Percentiles rank a stretch among this genome's conserved stretches.
Conservation (phyloP, 805 yeast species). For the Metschnikowia kofuensis region DNA sequence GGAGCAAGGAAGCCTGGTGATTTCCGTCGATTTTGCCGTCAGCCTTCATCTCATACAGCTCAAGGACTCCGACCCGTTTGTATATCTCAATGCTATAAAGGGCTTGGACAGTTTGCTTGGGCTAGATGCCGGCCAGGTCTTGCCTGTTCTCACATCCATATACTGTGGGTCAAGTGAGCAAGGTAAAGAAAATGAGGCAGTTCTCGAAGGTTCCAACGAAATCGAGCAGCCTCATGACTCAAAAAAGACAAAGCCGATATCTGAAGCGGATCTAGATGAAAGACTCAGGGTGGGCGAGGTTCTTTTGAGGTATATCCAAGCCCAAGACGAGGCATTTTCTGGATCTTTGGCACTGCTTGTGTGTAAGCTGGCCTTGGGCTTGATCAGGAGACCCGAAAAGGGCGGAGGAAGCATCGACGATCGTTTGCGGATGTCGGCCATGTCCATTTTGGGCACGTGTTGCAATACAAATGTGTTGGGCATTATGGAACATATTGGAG, state of each 20-base stretch:
- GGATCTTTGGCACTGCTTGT: constrained; percentile 45
- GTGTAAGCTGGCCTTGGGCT: constrained; percentile 39
- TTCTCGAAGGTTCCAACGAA: neutral
- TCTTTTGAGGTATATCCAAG: constrained; percentile 54
- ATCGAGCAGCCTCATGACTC: neutral
- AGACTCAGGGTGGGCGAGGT: constrained; percentile 84
- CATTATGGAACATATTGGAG: constrained; percentile 44
- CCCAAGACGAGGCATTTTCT: constrained; percentile 45
- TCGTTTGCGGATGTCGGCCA: constrained; percentile 76
- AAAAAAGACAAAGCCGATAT: neutral
- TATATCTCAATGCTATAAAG: constrained; percentile 80
- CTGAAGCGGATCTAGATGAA: constrained; percentile 52
- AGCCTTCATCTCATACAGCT: constrained; percentile 62
- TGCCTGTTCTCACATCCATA: constrained; percentile 36
- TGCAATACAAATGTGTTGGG: constrained; percentile 60
- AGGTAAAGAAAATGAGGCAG: neutral
- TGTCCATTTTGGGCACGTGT: constrained; percentile 77
- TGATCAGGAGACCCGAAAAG: constrained; percentile 29
- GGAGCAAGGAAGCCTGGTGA: constrained; percentile 46
- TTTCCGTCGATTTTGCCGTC: constrained; percentile 53
- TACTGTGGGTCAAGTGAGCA: constrained; percentile 19
- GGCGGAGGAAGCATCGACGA: constrained; percentile 44
- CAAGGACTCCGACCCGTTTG: constrained; percentile 79
- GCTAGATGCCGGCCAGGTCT: constrained; percentile 34
- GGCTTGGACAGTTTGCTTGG: constrained; percentile 65